phyloP scores from a whole-genome alignment of 345 rosid genomes.

The Sisymbrium irio region DNA sequence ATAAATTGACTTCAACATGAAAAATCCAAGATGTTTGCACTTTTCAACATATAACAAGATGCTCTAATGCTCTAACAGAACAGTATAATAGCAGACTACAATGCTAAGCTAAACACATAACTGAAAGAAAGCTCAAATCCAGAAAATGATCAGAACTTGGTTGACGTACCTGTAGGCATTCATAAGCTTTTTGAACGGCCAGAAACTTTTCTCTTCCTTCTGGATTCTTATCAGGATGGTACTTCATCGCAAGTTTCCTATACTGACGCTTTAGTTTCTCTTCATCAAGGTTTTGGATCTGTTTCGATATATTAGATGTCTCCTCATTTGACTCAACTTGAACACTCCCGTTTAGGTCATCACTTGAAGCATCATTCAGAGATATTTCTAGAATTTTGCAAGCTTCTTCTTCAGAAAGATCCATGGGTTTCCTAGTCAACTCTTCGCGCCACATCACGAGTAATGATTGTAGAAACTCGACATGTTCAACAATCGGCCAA shows the following conservation, averaged over 20 bases:
- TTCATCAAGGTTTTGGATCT: conserved; percentile 96
- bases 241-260: conserved; percentile 98
- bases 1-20: conserved; percentile 15
- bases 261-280: conserved; percentile 99
- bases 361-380: conserved; percentile 66
- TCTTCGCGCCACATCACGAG: conserved; percentile 99
- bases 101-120: conserved; percentile 1
- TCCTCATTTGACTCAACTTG: conserved; percentile 55
- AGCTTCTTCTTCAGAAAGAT: conserved; percentile 98
- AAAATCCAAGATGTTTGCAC: not conserved
- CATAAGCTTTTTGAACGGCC: conserved; percentile 98
- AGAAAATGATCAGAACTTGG: not conserved
- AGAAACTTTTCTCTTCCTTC: conserved; percentile 98
- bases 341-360: conserved; percentile 37
- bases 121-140: conserved; percentile 2
- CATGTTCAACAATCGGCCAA: conserved; percentile 98
- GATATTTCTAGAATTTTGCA: conserved; percentile 92
- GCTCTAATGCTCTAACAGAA: conserved; percentile 13
- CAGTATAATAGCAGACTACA: not conserved
- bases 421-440: conserved; percentile 95
- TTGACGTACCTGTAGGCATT: conserved; percentile 82
- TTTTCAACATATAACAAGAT: conserved; percentile 4
- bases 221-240: conserved; percentile 99
- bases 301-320: conserved; percentile 62
- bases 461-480: conserved; percentile 90